Evolutionary conservation across 768 basidiomycete genomes (phyloP).

Genomic region (Austroboletus eburneus): DNA sequence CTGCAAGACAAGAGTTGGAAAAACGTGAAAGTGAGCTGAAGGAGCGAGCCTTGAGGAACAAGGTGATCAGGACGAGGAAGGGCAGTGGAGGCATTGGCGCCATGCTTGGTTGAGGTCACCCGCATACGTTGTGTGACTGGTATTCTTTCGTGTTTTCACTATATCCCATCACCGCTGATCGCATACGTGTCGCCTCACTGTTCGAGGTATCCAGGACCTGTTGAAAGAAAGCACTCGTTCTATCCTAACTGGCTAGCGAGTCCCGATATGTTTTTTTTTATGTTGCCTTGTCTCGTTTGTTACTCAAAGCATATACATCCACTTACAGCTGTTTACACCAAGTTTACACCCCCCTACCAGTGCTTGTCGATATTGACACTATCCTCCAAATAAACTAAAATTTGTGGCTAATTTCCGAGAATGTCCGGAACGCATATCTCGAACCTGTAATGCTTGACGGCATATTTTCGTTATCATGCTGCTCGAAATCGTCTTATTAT

Average conservation of each 20-base stretch:
- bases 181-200: conserved; percentile 13
- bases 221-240: conserved; percentile 15
- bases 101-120: conserved; percentile 18
- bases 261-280: conserved; percentile 17
- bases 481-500: too few species aligned
- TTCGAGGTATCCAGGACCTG: conserved; percentile 23
- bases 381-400: conserved; percentile 15
- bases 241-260: conserved; percentile 17
- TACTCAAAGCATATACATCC: conserved; percentile 21
- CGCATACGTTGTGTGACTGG: conserved; percentile 9
- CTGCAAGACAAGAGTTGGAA: conserved; percentile 47
- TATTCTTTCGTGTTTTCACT: conserved; percentile 18
- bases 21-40: conserved; percentile 76
- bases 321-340: conserved; percentile 16
- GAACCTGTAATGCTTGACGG: too few species aligned
- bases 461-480: too few species aligned
- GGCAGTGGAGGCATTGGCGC: conserved; percentile 26
- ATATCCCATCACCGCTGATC: conserved; percentile 20
- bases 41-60: conserved; percentile 77
- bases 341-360: conserved; percentile 7
- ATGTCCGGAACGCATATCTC: not conserved
- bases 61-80: conserved; percentile 72
- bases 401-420: conserved; percentile 8
- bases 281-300: conserved; percentile 3
- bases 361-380: conserved; percentile 19